Base-by-base conservation (phyloP, 805 yeast species). In the Tetrapisispora nanseiensis region DNA sequence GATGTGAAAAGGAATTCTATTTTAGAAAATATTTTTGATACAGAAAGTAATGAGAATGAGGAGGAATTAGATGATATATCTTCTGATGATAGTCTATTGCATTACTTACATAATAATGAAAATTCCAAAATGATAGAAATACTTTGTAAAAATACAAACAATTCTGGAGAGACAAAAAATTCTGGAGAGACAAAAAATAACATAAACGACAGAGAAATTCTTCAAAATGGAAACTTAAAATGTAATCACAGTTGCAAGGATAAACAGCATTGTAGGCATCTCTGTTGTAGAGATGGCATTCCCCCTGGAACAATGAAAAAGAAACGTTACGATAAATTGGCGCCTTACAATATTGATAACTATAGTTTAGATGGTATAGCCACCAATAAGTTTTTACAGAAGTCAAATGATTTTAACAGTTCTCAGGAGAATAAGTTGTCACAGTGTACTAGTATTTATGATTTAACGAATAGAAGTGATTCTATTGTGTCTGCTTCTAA, bases 271-370 rank as follows among this genome's bases (percentile, higher is more conserved):
- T 73, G 76, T 41, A 63, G 75, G 10, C 76, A 73, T 49, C 39
- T 67, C 4, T 72, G 77, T 40, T 73, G 78, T 44, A 63, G 67
- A 31, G 71, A 68, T 29, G 76, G 76, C 1, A 52, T 66, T 16
- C 63, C 66, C 2, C 43, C 38, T 27, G 38, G 39, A 5, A 38
- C 37, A 30, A 16, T 51, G 12, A 35, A 20, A 19, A 31, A 11
- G 10, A 29, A 16, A 31, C 23, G 13, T 20, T 22, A 11, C 19
- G 7, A 20, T 15, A 20, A n/a, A 4, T 26, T n/a, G 6, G 4
- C 10, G 5, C 13, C 13, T 6, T 5, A 26, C 29, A 26, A 26
- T 11, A 26, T 4, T 26, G 13, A 26, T 11, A 4, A 26, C 13
- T 7, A 26, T 10, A 26, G 7, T 26, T n/a, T n/a, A n/a, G n/a